phyloP scores from a whole-genome alignment of 768 basidiomycete genomes.

The Naganishia friedmannii region DNA sequence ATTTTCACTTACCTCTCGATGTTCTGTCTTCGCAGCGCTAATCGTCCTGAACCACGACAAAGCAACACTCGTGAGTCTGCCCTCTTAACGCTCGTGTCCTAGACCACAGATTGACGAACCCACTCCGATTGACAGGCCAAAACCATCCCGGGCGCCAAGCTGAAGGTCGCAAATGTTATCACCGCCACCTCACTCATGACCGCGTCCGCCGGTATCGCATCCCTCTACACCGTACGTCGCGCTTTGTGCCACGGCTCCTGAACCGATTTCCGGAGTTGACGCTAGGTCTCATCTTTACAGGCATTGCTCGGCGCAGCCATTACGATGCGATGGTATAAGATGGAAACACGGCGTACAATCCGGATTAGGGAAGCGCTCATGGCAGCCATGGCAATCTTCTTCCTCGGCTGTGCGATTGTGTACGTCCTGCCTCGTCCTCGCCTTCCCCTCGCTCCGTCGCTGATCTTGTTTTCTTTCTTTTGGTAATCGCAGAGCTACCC shows the following conservation, averaged over 20 bases:
- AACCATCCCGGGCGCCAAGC: conserved; percentile 22
- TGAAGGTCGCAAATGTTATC: conserved; percentile 23
- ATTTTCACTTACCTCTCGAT: no score
- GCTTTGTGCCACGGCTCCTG: neutral
- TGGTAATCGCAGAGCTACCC: conserved; percentile 11
- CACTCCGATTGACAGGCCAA: conserved; percentile 1
- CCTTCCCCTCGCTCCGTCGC: neutral
- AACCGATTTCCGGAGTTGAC: neutral
- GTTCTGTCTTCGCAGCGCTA: conserved; percentile 16
- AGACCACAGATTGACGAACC: neutral
- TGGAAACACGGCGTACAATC: conserved; percentile 27
- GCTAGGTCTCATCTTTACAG: neutral
- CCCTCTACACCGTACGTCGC: conserved; percentile 28
- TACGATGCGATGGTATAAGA: conserved; percentile 23
- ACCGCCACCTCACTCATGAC: conserved; percentile 24
- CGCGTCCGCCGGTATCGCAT: conserved; percentile 21
- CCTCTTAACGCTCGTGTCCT: neutral
- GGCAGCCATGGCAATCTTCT: conserved; percentile 8
- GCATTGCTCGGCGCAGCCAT: conserved; percentile 18
- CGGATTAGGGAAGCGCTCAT: conserved; percentile 23
- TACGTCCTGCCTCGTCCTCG: neutral
- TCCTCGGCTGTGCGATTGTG: conserved; percentile 25
- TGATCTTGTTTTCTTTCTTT: neutral
- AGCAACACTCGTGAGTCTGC: conserved; percentile 14
- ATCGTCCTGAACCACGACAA: conserved; percentile 26